Evolutionary conservation across 441 rosid species (phyloP).

Genomic region (Brassica balearica): DNA sequence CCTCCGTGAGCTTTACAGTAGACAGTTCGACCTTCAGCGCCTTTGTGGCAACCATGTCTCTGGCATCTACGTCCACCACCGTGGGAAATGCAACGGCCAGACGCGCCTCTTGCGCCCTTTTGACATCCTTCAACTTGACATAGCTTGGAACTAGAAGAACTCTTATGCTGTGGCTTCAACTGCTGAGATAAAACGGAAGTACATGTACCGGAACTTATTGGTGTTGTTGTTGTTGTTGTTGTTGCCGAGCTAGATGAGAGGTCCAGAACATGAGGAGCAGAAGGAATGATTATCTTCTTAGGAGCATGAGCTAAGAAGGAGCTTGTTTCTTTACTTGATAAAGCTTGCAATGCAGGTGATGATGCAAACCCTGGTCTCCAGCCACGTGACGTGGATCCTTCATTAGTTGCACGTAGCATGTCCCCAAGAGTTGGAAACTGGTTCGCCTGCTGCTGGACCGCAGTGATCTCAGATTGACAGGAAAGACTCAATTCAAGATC

Average conservation of each 20-base stretch:
- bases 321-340: slow-evolving; percentile 50
- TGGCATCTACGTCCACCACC: slow-evolving; percentile 99
- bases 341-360: slow-evolving; percentile 49
- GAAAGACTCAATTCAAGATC: slow-evolving; percentile 84
- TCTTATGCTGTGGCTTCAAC: slow-evolving; percentile 61
- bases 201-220: slow-evolving; percentile 84
- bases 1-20: slow-evolving; percentile 99
- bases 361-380: slow-evolving; percentile 52
- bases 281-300: slow-evolving; percentile 45
- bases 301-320: slow-evolving; percentile 54
- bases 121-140: slow-evolving; percentile 97
- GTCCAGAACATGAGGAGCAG: slow-evolving; percentile 51
- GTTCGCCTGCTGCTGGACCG: slow-evolving; percentile 48
- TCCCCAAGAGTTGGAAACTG: slow-evolving; percentile 54
- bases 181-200: slow-evolving; percentile 72
- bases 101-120: slow-evolving; percentile 98
- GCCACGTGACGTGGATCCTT: slow-evolving; percentile 61
- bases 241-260: slow-evolving; percentile 67
- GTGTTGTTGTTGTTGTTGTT: slow-evolving; percentile 43
- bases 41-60: slow-evolving; percentile 87
- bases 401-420: slow-evolving; percentile 54
- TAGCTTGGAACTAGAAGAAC: slow-evolving; percentile 62
- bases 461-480: slow-evolving; percentile 76
- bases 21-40: slow-evolving; percentile 99
- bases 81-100: slow-evolving; percentile 95